phyloP scores from a whole-genome alignment of 352 stramenopile genomes.

The Phytophthora syringae region DNA sequence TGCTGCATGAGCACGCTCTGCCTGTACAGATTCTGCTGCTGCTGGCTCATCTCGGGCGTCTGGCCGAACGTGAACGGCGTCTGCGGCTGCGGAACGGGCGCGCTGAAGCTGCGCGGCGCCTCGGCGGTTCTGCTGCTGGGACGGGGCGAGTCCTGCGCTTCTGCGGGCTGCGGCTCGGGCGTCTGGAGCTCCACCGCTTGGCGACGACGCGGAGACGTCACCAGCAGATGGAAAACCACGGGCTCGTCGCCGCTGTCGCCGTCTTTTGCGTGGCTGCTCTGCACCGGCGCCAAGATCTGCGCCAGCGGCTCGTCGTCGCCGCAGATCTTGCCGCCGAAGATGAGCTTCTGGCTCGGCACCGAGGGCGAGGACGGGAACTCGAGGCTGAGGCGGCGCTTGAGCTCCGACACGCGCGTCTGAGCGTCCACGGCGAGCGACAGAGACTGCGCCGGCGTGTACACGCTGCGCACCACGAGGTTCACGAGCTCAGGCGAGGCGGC shows the following conservation, averaged over 20 bases:
- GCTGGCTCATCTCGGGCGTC: slow-evolving; percentile 18
- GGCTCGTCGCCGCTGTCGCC: slow-evolving; percentile 33
- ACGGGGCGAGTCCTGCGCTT: slow-evolving; percentile 37
- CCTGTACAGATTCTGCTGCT: slow-evolving; percentile 63
- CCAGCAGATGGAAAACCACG: slow-evolving; percentile 81
- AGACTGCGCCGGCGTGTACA: slow-evolving; percentile 70
- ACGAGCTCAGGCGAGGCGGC: slow-evolving; percentile 32
- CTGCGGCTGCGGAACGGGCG: slow-evolving; percentile 1
- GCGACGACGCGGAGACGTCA: slow-evolving; percentile 40
- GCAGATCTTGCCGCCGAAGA: slow-evolving; percentile 90
- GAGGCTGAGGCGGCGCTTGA: slow-evolving; percentile 67
- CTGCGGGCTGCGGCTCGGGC: slow-evolving; percentile 11
- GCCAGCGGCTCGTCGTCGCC: slow-evolving; percentile 58
- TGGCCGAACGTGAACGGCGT: slow-evolving; percentile 25
- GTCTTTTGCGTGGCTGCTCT: slow-evolving; percentile 42
- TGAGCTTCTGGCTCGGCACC: slow-evolving; percentile 77
- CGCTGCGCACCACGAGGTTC: slow-evolving; percentile 82
- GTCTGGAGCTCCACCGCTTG: slow-evolving; percentile 21
- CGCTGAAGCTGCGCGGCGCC: slow-evolving; percentile 15
- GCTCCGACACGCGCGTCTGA: slow-evolving; percentile 47
- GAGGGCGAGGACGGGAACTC: slow-evolving; percentile 54
- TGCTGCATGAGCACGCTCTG: slow-evolving; percentile 83
- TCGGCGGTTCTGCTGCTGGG: slow-evolving; percentile 9
- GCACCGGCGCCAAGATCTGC: slow-evolving; percentile 50
- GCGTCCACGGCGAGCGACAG: slow-evolving; percentile 51